Base-by-base conservation (phyloP, 2,329 filamentous ascomycete genomes). In the Mycosphaerelloides madeirae region DNA sequence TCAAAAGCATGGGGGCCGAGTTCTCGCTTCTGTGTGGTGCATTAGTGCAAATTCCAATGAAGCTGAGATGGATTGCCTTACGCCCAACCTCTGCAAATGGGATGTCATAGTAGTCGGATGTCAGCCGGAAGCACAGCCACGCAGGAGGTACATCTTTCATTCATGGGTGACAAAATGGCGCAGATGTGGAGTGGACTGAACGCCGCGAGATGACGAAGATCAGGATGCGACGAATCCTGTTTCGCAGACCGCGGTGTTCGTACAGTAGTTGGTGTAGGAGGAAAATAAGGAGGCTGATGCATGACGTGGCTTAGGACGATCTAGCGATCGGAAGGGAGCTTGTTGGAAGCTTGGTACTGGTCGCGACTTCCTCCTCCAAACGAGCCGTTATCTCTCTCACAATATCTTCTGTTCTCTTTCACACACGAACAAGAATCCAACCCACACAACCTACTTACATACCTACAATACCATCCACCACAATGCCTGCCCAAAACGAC, bases 1-100 rank as follows among this genome's bases (percentile, higher is more conserved):
- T 73, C 70, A 55, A 60, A 70, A 0, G 70, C 70, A 55, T 73
- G 57, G 12, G 66, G 69, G 13, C 70, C 70, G 4, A 72, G 65
- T 45, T 72, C 68, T 13, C 53, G 54, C 58, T 63, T 67, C 68
- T 72, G 44, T 22, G 11, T 12, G 22, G n/a, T n/a, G 29, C 15
- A 29, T 50, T 31, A 43, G 28, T 14, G 31, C 3, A 13, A 14
- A 13, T 28, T 12, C n/a, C 13, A n/a, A 3, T n/a, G 9, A 15
- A 29, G 15, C 6, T 25, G 34, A 18, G 7, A 6, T 19, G 3
- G 18, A 25, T 22, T 15, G 6, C 18, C 41, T 32, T 35, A 49
- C 46, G 11, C 46, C 49, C 4, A 49, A 42, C 8, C 49, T 31
- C 18, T 29, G 25, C 19, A 39, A 40, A 28, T 41, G 29, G 35